Base-by-base conservation (phyloP, 2,329 filamentous ascomycete species). In the Neonectria neomacrospora region DNA sequence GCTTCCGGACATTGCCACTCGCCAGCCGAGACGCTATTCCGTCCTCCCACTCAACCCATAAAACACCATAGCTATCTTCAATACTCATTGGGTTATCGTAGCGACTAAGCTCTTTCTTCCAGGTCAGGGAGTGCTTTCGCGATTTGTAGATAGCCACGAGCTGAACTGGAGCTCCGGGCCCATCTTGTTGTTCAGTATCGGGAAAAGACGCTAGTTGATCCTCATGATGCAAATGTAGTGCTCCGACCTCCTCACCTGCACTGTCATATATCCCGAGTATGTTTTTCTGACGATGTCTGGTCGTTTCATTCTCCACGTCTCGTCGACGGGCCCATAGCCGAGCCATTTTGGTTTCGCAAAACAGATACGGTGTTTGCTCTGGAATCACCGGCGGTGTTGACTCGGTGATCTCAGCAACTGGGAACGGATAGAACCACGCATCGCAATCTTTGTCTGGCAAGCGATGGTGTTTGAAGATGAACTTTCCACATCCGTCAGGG, bases 1-100 rank as follows among this genome's bases (percentile, higher is more conserved):
- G 14, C 34, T 37, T 37, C 14, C 14, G 8, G 14, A 37, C 34
- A 6, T 37, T 14, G 16, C 34, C 14, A 37, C 34, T 67, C 1
- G 48, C 66, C 23, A 64, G 34, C 8, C 48, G 58, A 10, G 32
- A 54, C 2, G 50, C 65, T 34, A 61, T 1, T 3, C 41, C 55
- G 2, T 58, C n/a, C 18, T 64, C 39, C 58, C 53, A 56, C 42
- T 64, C 48, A 1, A 68, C 58, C 53, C 58, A 66, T 3, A 68
- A 23, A 11, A 68, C 55, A 9, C 55, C 2, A 12, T 61, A 67
- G 0, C 16, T 18, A 14, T 63, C 44, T 5, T 34, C 8, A 5
- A 48, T 58, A 1, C 1, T 48, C 0, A 48, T 1, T 10, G n/a
- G 9, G 7, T 34, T 0, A 23, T 34, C 3, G 37, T 18, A 23